A percentile compares a stretch with the other conserved stretches of the same genome.
Evolutionary conservation across 805 yeast species (phyloP).

Genomic region (Wickerhamomyces chaumierensis): DNA sequence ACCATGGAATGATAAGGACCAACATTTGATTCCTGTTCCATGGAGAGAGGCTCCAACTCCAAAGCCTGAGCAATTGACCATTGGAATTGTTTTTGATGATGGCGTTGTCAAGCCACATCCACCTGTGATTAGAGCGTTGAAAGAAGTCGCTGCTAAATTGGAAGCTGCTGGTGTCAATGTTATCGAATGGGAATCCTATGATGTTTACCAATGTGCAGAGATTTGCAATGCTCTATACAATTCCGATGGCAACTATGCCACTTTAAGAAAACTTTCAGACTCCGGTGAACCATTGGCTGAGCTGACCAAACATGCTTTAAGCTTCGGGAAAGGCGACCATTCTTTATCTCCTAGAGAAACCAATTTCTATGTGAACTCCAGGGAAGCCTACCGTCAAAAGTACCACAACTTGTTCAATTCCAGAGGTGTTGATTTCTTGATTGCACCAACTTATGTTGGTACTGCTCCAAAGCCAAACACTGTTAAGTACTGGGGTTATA

Average conservation of each 20-base stretch:
- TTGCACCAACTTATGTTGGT: slow-evolving; percentile 58
- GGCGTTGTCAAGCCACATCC: slow-evolving; percentile 59
- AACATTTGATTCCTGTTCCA: slow-evolving; percentile 23
- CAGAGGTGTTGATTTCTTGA: slow-evolving; percentile 50
- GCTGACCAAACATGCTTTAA: slow-evolving; percentile 50
- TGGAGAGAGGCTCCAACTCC: slow-evolving; percentile 27
- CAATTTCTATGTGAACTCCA: slow-evolving; percentile 38
- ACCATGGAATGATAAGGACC: slow-evolving; percentile 44
- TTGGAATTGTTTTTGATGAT: slow-evolving; percentile 55
- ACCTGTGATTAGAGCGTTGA: slow-evolving; percentile 47
- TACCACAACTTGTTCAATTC: slow-evolving; percentile 42
- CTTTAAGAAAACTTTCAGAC: slow-evolving; percentile 35
- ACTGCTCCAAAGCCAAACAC: slow-evolving; percentile 60
- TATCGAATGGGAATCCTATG: slow-evolving; percentile 46
- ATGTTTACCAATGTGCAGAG: slow-evolving; percentile 45
- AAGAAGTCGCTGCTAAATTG: slow-evolving; percentile 41
- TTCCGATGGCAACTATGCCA: slow-evolving; percentile 58
- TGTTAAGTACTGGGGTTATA: slow-evolving; percentile 72
- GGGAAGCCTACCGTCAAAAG: slow-evolving; percentile 50
- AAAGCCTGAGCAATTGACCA: slow-evolving; percentile 33
- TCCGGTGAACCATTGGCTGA: slow-evolving; percentile 65
- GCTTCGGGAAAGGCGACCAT: slow-evolving; percentile 47
- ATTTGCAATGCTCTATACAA: slow-evolving; percentile 44
- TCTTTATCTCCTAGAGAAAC: slow-evolving; percentile 36
- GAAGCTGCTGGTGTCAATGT: slow-evolving; percentile 47